Evolutionary conservation across 306 rosid genomes (phyloP).

Genomic region (Pyrus bretschneideri): DNA sequence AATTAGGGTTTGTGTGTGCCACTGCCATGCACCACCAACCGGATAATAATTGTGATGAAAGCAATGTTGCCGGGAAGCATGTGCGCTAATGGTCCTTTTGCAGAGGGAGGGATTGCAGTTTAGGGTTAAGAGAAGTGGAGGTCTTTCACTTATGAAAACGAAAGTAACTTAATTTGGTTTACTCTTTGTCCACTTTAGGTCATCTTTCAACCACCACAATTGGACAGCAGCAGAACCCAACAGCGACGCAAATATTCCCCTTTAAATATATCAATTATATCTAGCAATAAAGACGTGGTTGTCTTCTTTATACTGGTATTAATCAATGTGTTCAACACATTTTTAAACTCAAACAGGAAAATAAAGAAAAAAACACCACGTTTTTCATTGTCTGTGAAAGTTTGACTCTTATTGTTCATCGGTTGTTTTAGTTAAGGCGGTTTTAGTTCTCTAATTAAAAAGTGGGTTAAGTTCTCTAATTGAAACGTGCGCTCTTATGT

Average conservation of each 20-base stretch:
- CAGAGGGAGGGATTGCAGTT: background rate
- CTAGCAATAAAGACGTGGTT: background rate
- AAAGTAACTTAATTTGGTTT: conserved; percentile 10
- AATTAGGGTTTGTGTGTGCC: background rate
- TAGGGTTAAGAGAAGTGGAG: background rate
- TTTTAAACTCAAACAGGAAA: no score
- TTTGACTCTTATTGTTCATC: background rate
- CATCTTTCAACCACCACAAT: conserved; percentile 30
- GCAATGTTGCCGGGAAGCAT: background rate
- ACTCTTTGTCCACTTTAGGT: conserved; percentile 11
- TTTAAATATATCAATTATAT: background rate
- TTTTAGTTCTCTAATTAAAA: background rate
- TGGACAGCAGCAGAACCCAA: conserved; percentile 22
- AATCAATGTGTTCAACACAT: background rate
- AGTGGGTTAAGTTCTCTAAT: background rate
- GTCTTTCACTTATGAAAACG: background rate
- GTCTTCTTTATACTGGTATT: background rate
- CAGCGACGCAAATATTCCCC: conserved; percentile 25
- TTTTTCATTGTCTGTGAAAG: background rate
- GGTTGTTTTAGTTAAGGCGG: background rate
- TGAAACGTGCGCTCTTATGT: background rate
- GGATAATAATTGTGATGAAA: background rate
- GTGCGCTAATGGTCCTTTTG: background rate
- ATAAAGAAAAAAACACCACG: background rate
- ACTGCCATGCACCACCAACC: background rate